Evolutionary conservation across 1,284 basidiomycete species (phyloP).

Genomic region (Trametes versicolor): DNA sequence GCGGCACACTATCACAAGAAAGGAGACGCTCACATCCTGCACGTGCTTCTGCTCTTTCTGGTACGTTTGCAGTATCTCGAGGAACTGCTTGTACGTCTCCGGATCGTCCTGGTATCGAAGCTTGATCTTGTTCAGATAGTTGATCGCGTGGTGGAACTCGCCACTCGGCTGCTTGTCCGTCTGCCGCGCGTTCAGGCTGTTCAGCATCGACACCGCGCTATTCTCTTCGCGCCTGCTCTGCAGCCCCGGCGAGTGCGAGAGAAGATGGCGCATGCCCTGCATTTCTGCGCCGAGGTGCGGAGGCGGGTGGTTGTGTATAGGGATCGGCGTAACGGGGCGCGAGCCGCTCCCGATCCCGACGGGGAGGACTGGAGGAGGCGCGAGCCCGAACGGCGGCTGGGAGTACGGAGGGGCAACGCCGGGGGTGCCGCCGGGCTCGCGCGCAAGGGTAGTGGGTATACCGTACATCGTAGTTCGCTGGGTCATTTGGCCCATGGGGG

Average conservation of each 20-base stretch:
- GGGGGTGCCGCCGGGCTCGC: conserved; percentile 33
- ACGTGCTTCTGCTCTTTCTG: conserved; percentile 94
- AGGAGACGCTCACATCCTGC: conserved; percentile 76
- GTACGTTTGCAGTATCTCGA: conserved; percentile 98
- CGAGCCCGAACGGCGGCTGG: conserved; percentile 39
- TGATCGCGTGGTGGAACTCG: conserved; percentile 98
- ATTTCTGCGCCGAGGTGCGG: conserved; percentile 31
- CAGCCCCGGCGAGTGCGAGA: conserved; percentile 37
- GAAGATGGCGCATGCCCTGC: conserved; percentile 30
- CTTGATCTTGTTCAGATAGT: conserved; percentile 99
- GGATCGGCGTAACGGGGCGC: conserved; percentile 42
- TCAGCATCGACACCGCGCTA: conserved; percentile 69
- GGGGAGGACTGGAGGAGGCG: conserved; percentile 44
- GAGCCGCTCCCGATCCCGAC: conserved; percentile 43
- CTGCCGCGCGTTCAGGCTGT: conserved; percentile 52
- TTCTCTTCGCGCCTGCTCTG: conserved; percentile 45
- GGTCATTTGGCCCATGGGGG: conserved; percentile 86
- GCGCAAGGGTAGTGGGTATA: conserved; percentile 46
- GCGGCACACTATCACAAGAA: conserved; percentile 5
- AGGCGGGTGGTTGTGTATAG: conserved; percentile 30
- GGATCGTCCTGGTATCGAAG: conserved; percentile 91
- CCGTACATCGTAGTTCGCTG: conserved; percentile 57
- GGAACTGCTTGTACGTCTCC: conserved; percentile 97
- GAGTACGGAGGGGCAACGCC: conserved; percentile 35
- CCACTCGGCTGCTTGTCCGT: conserved; percentile 55